Evolutionary conservation across 192 early-diverging fungal species (phyloP), one percentile per base, ranked within the genome.

Genomic region (Coemansia sp.): DNA sequence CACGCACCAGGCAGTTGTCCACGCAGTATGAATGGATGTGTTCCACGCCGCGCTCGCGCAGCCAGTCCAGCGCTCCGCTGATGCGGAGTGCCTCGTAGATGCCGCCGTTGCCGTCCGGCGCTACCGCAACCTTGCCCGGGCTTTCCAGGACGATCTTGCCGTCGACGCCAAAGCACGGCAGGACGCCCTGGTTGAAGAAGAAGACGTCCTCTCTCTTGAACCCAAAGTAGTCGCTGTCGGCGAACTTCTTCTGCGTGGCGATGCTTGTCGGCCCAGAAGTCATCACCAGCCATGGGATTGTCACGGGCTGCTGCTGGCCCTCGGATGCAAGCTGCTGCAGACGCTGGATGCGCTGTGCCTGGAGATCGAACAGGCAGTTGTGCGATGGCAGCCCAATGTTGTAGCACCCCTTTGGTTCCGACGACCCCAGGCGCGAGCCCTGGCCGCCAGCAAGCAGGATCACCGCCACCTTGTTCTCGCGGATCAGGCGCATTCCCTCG

Each of bases 281-380:
- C 97, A 99, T 99, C 67, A 99, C 87, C 72, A 96, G 96, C 96
- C 96, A 98, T 8, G 96, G 95, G 57, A 98, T 94, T 23, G 88
- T 82, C 1, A 17, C 15, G 36, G 70, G 63, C n/a, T 77, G 61
- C 42, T 67, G 65, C 37, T 75, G 52, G 22, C 41, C 57, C 42
- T 59, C 64, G 13, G 84, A 77, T 22, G 85, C 86, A 38, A 95
- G 53, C 45, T 86, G 74, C 79, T 98, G 93, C 59, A 98, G 68
- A 37, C 87, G 84, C 28, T 86, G 73, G 75, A 98, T 96, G 50
- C 96, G 89, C 82, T 96, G 91, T 15, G 90, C 96, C 81, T 98
- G 96, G 57, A 98, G 78, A 62, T 92, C 91, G 82, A 98, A 98
- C 53, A 98, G 84, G 28, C 85, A 83, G 80, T 93, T 96, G 47